These are phyloP conservation scores for Yamadazyma blattariae DNA, from an alignment of 1,139 yeast genomes.

Conservation along the genomic window DNA sequence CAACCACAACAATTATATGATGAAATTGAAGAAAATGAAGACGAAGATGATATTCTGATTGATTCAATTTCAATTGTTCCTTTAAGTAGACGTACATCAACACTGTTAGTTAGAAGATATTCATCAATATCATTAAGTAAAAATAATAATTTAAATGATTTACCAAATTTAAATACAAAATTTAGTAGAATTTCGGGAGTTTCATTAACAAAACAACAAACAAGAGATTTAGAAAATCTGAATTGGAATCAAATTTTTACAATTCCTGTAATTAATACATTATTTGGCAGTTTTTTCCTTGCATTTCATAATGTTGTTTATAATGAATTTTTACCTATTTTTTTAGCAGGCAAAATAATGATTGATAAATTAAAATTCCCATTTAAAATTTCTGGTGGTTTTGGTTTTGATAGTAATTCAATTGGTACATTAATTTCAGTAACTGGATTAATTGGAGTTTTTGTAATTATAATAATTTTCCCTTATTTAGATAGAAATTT, in stretches of 20 bases:
- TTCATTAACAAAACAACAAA: conserved; percentile 10
- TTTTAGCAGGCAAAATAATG: conserved; percentile 48
- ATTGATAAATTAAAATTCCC: conserved; percentile 35
- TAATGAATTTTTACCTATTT: conserved; percentile 59
- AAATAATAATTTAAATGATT: background rate
- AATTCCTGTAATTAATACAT: conserved; percentile 12
- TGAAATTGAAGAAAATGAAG: conserved; percentile 5
- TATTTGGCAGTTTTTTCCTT: conserved; percentile 11
- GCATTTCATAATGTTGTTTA: conserved; percentile 49
- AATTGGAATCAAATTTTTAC: conserved; percentile 12
- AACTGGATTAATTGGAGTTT: conserved; percentile 56
- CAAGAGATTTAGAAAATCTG: conserved; percentile 9
- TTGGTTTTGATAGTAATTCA: conserved; percentile 35
- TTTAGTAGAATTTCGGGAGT: conserved; percentile 14
- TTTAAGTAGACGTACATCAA: conserved; percentile 35
- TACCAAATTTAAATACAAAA: conserved; percentile 12
- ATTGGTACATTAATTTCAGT: conserved; percentile 56
- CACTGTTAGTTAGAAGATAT: conserved; percentile 38
- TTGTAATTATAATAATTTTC: conserved; percentile 48
- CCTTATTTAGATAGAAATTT: conserved; percentile 54
- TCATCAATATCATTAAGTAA: conserved; percentile 22
- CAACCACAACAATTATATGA: conserved; percentile 14
- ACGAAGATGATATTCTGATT: conserved; percentile 12
- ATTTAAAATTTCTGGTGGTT: conserved; percentile 27
- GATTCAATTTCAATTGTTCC: conserved; percentile 21